phyloP scores from a whole-genome alignment of 2,329 filamentous ascomycete species.

The Pyrenophora graminea region DNA sequence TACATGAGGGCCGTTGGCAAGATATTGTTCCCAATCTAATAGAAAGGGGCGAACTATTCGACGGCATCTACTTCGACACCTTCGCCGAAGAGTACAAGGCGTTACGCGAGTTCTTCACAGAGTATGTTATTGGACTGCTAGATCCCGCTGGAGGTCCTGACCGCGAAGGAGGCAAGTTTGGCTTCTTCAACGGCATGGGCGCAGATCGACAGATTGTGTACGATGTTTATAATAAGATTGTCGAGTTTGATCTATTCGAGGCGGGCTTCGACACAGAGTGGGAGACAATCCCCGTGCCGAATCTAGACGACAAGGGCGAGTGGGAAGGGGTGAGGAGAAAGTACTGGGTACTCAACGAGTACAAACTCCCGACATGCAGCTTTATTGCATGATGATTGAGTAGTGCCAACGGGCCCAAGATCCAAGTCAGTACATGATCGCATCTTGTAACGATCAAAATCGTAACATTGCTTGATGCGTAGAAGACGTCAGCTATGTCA shows the following conservation, averaged over 20 bases:
- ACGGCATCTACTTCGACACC: slow-evolving; percentile 87
- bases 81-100: slow-evolving; percentile 93
- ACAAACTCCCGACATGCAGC: slow-evolving; percentile 73
- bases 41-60: slow-evolving; percentile 50
- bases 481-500: too few species aligned
- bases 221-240: slow-evolving; percentile 89
- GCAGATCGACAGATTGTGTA: slow-evolving; percentile 92
- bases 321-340: slow-evolving; percentile 88
- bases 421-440: too few species aligned
- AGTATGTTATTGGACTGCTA: slow-evolving; percentile 80
- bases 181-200: slow-evolving; percentile 76
- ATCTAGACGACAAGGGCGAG: slow-evolving; percentile 70
- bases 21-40: slow-evolving; percentile 53
- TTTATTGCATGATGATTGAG: slow-evolving; percentile 64
- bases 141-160: slow-evolving; percentile 55
- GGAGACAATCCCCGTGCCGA: slow-evolving; percentile 75
- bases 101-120: slow-evolving; percentile 83
- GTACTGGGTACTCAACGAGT: slow-evolving; percentile 86
- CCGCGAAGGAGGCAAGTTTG: slow-evolving; percentile 58
- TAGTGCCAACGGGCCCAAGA: too few species aligned
- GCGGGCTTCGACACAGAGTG: slow-evolving; percentile 89
- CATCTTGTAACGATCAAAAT: too few species aligned
- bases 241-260: slow-evolving; percentile 87
- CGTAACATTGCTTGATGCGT: too few species aligned
- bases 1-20: slow-evolving; percentile 57